A percentile compares a stretch with the other conserved stretches of the same genome.
Conservation (phyloP, 257 asterid genomes). For the Schizonepeta tenuifolia region DNA sequence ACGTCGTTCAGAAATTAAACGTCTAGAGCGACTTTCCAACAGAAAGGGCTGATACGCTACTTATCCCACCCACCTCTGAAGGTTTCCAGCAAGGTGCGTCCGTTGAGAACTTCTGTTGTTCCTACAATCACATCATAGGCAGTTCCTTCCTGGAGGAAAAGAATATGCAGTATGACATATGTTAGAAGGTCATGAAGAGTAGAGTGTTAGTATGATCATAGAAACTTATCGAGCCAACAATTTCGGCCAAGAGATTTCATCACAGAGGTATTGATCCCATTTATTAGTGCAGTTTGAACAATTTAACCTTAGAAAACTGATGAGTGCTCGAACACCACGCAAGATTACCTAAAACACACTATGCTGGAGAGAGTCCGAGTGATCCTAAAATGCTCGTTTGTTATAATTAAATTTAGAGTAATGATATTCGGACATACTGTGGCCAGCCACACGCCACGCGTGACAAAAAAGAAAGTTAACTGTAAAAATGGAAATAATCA, state of each 20-base stretch:
- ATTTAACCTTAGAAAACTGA: no score
- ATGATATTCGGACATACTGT: no score
- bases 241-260: not conserved
- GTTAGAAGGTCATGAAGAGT: not conserved
- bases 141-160: conserved; percentile 77
- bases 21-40: not conserved
- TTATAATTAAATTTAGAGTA: no score
- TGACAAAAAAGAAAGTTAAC: no score
- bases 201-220: not conserved
- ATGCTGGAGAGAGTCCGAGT: not conserved
- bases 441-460: no score
- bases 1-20: not conserved
- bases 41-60: conserved; percentile 25
- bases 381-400: not conserved
- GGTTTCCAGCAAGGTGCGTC: conserved; percentile 68
- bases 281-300: no score
- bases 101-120: conserved; percentile 78
- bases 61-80: conserved; percentile 54
- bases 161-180: not conserved
- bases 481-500: no score
- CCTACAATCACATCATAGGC: conserved; percentile 88
- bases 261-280: no score
- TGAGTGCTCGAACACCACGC: not conserved
- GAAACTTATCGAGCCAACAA: not conserved
- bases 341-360: not conserved